Evolutionary conservation across 257 asterid genomes (phyloP).

Genomic region (Nemophila menziesii): DNA sequence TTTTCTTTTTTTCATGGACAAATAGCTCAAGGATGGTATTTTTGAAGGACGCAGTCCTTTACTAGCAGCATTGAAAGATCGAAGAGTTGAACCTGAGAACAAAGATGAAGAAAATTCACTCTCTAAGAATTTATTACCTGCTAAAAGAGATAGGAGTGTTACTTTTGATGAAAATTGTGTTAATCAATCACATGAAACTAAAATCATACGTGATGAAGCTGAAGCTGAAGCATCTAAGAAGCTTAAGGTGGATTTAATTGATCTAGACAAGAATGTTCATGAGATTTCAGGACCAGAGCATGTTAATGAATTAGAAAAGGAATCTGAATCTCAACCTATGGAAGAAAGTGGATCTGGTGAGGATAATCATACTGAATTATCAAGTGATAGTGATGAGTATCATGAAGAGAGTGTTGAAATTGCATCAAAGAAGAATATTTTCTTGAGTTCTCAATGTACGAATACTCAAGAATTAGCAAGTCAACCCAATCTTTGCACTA

Average conservation of each 20-base stretch:
- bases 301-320: conserved; percentile 15
- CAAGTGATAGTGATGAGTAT: conserved; percentile 28
- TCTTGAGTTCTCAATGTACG: conserved; percentile 40
- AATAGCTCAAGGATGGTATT: conserved; percentile 50
- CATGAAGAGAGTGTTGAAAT: conserved; percentile 31
- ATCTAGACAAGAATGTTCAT: conserved; percentile 8
- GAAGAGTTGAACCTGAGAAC: conserved; percentile 22
- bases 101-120: conserved; percentile 17
- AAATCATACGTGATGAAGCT: too few species aligned
- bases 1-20: conserved; percentile 8
- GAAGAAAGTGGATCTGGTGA: conserved; percentile 12
- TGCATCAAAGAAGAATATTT: conserved; percentile 28
- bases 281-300: conserved; percentile 9
- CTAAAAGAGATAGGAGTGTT: conserved; percentile 21
- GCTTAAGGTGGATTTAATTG: conserved; percentile 24
- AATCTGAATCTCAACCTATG: conserved; percentile 12
- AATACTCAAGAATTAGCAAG: conserved; percentile 32
- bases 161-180: conserved; percentile 14
- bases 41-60: conserved; percentile 29
- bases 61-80: conserved; percentile 37
- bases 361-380: conserved; percentile 13
- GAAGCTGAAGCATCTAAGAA: conserved; percentile 12
- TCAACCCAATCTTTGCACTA: conserved; percentile 34
- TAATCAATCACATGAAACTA: conserved; percentile 13
- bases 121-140: conserved; percentile 18